Base-by-base conservation (phyloP, 2,329 filamentous ascomycete species). In the Diaporthe sp. region DNA sequence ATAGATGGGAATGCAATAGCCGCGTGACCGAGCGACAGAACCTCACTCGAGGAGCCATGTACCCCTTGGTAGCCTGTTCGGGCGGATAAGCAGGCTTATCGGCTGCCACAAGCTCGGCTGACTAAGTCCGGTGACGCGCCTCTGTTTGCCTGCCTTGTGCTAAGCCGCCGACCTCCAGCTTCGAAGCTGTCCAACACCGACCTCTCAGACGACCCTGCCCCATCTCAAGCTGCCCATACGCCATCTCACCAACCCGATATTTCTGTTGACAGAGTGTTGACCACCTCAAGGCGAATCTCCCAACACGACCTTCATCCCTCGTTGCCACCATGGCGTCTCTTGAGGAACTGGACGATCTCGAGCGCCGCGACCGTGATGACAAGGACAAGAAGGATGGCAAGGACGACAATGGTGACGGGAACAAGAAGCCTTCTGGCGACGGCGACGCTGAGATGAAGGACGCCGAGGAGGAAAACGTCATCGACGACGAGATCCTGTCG, bases 391-490 rank as follows among this genome's bases (percentile, higher is more conserved):
- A 81, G 71, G 79, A 82, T 71, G 77, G 77, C 55, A 76, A 77
- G 27, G 89, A 93, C 82, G 88, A 91, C 79, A 88, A 90, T 79
- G 89, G 89, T 79, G 85, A 89, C 78, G 86, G 83, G 66, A 85
- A 83, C 79, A 89, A 89, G 82, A 90, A 90, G 83, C 79, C 84
- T 71, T 84, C 86, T 73, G 85, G 87, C 72, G 92, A 93, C 80
- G 93, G 89, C 65, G 96, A 98, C 86, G 93, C 93, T 68, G 95
- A 97, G 73, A 98, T 98, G 96, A 92, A 96, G 83, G 96, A 98
- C 83, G 93, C 92, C 15, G 92, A 88, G 39, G 90, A 92, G 77
- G 92, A 94, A 79, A 94, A 96, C 78, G 90, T 96, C 71, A 90
- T 99, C 77, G 96, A 98, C 84, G 93, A 96, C 72, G 97, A 99